phyloP scores from a whole-genome alignment of 2,329 filamentous ascomycete genomes.

The Colletotrichum sansevieriae region DNA sequence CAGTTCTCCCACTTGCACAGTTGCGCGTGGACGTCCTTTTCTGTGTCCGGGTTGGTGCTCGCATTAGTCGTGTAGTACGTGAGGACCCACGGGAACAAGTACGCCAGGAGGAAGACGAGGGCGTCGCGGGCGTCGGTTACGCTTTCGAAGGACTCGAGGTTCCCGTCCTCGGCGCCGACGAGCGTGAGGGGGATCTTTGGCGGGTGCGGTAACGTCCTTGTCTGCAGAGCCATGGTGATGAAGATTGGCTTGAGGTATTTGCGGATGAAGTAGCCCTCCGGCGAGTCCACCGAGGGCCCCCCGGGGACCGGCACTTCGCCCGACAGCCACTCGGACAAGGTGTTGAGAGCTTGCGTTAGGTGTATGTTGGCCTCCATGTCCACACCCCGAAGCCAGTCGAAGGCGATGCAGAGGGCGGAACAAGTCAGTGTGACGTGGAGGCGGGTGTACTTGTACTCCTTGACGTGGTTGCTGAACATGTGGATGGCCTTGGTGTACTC shows the following conservation, averaged over 20 bases:
- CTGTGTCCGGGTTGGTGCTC: not conserved
- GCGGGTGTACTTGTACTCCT: slow-evolving; percentile 3
- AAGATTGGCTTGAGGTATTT: slow-evolving; percentile 19
- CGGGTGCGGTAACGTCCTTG: not conserved
- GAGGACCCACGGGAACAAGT: slow-evolving; percentile 7
- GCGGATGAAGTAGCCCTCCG: slow-evolving; percentile 26
- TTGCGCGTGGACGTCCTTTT: not conserved
- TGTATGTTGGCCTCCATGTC: slow-evolving; percentile 17
- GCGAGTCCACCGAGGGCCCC: slow-evolving; percentile 18
- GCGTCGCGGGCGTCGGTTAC: slow-evolving; percentile 18
- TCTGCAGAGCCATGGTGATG: slow-evolving; percentile 21
- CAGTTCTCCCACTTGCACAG: slow-evolving; percentile 7
- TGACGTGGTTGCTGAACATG: slow-evolving; percentile 10
- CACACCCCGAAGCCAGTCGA: slow-evolving; percentile 33
- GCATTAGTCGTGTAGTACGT: not conserved
- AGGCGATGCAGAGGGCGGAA: slow-evolving; percentile 28
- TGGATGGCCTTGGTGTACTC: slow-evolving; percentile 22
- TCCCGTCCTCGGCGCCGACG: not conserved
- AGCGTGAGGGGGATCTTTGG: slow-evolving; percentile 9
- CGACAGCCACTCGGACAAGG: slow-evolving; percentile 38
- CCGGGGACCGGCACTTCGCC: slow-evolving; percentile 7
- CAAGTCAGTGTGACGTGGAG: slow-evolving; percentile 37
- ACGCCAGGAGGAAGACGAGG: slow-evolving; percentile 11
- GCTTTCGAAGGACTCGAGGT: not conserved
- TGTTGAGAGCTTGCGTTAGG: slow-evolving; percentile 11